Conservation (phyloP, 208 protist genomes). For the Leishmania mexicana region DNA sequence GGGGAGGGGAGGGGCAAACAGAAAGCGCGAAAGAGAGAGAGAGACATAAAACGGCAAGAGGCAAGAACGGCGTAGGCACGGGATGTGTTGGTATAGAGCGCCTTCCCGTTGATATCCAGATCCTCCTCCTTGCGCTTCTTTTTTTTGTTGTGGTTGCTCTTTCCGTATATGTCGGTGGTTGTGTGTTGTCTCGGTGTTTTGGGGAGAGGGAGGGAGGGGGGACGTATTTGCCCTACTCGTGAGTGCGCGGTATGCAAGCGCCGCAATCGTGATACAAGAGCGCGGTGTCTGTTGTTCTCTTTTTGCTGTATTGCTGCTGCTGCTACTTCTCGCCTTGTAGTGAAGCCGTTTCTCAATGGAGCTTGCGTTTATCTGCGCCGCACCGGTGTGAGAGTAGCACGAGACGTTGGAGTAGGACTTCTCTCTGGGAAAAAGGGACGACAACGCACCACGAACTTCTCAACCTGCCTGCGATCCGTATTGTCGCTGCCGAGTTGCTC, state of each 20-base stretch:
- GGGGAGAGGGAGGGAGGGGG: too few species aligned
- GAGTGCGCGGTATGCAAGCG: not conserved
- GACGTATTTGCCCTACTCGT: not conserved
- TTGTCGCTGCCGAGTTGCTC: not conserved
- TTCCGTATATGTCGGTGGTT: too few species aligned
- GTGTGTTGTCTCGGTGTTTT: too few species aligned
- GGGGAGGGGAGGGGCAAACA: too few species aligned
- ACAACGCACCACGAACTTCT: not conserved
- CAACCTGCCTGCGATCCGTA: not conserved
- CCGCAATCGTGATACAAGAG: not conserved
- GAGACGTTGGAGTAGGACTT: not conserved
- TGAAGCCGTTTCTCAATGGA: not conserved
- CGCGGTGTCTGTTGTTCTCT: not conserved
- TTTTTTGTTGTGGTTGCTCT: too few species aligned
- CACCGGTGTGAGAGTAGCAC: not conserved
- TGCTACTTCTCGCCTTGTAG: not conserved
- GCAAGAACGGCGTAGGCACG: not conserved
- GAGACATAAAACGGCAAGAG: not conserved
- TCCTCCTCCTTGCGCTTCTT: too few species aligned
- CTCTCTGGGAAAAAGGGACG: not conserved
- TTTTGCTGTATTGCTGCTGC: not conserved
- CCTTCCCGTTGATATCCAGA: not conserved
- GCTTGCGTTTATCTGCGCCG: not conserved
- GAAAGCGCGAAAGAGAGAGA: not conserved
- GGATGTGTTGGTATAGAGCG: not conserved